Base-by-base conservation (phyloP, 768 basidiomycete genomes). In the Mycena polygramma region DNA sequence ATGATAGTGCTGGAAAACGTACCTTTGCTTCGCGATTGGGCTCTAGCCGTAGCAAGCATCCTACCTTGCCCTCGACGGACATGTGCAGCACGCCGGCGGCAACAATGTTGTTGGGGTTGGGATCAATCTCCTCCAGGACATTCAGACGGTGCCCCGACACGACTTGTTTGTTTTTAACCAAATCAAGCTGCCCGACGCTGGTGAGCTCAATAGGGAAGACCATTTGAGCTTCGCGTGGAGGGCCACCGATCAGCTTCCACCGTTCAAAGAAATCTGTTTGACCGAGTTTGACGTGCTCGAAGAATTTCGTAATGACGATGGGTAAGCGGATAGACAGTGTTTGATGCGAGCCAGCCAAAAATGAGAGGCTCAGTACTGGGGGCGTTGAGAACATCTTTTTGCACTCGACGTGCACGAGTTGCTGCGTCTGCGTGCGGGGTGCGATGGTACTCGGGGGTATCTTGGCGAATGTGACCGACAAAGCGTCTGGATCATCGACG, bases 1-100 rank as follows among this genome's bases (percentile, higher is more conserved):
- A 22, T 26, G 46, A 53, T 45, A 49, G n/a, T 35, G 64, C 43
- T 68, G 15, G 10, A 51, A 24, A 7, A 71, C 87, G 59, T 77
- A 95, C 96, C 88, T 98, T 97, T 35, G 97, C 98, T 69, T 98
- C 96, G 61, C 90, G 88, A 82, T 98, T 99, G 2, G 98, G 98
- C 80, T 99, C 98, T 36, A 98, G 79, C 63, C 98, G 88, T 72
- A 98, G 81, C 71, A 99, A 83, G 77, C 98, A 99, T 8, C 98
- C 98, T 58, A 99, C 95, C 81, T 99, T 99, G 41, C 97, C 97
- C 5, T 93, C 93, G 7, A 84, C 80, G n/a, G 93, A 92, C 84
- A 91, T 97, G 79, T 99, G 96, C 59, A 99, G 83, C 39, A 99
- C 94, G n/a, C 94, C 97, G n/a, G 96, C 98, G 24, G 90, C 94